These are phyloP conservation scores for Poronia punctata DNA, from an alignment of 495 filamentous ascomycete genomes.

Conservation along the genomic window DNA sequence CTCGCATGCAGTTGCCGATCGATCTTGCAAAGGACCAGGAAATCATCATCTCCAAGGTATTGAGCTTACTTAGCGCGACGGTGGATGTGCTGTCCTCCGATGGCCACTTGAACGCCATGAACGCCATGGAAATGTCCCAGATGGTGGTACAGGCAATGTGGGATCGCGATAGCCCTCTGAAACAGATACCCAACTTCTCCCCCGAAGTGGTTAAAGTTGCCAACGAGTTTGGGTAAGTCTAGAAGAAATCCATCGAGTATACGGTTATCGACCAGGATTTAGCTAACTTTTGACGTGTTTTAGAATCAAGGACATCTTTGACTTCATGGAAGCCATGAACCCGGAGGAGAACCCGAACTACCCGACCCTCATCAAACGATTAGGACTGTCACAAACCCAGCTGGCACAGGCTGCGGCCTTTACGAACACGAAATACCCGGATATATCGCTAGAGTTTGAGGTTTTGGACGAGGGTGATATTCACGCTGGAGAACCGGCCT, in stretches of 20 bases:
- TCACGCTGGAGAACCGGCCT: constrained; percentile 70
- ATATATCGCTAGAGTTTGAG: constrained; percentile 82
- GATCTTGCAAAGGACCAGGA: constrained; percentile 98
- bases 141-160: constrained; percentile 99
- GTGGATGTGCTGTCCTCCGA: constrained; percentile 96
- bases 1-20: constrained; percentile 87
- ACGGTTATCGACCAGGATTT: neutral
- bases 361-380: constrained; percentile 60
- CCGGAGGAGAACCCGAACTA: constrained; percentile 82
- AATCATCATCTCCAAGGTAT: constrained; percentile 72
- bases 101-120: constrained; percentile 93
- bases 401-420: constrained; percentile 84
- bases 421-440: constrained; percentile 95
- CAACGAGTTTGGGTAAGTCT: constrained; percentile 66
- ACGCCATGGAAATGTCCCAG: constrained; percentile 98
- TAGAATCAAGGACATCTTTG: constrained; percentile 84
- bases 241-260: no score
- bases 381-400: constrained; percentile 75
- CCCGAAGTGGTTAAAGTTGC: constrained; percentile 76
- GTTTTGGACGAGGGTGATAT: constrained; percentile 74
- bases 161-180: constrained; percentile 93
- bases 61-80: constrained; percentile 82
- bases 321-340: constrained; percentile 99
- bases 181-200: constrained; percentile 94
- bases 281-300: constrained; percentile 32